phyloP scores from a whole-genome alignment of 257 asterid species.

The Cruciata laevipes region DNA sequence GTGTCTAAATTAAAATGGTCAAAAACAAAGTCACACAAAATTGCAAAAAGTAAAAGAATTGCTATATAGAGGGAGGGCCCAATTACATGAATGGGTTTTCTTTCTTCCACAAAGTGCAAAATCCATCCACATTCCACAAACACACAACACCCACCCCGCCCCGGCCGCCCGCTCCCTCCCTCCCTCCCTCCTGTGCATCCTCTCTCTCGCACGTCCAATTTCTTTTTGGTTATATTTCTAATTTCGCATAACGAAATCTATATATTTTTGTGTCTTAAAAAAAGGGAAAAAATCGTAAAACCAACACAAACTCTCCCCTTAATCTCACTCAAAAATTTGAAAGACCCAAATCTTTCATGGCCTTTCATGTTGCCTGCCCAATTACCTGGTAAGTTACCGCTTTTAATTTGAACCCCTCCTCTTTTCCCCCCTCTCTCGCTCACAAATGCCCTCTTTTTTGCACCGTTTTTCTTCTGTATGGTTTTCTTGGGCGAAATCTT shows the following conservation, averaged over 20 bases:
- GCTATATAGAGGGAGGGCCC: not conserved
- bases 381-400: conserved; percentile 80
- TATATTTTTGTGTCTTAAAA: conserved; percentile 3
- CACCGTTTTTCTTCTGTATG: conserved; percentile 13
- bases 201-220: conserved; percentile 6
- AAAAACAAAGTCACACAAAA: not conserved
- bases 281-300: conserved; percentile 11
- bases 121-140: not conserved
- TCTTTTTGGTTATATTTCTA: conserved; percentile 1
- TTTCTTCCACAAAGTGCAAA: not conserved
- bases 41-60: not conserved
- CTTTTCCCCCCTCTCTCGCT: conserved; percentile 9
- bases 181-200: conserved; percentile 13
- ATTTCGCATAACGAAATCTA: not conserved
- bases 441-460: conserved; percentile 2
- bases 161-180: conserved; percentile 11
- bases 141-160: conserved; percentile 5
- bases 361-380: conserved; percentile 99
- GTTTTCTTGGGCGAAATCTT: conserved; percentile 9
- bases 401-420: conserved; percentile 14
- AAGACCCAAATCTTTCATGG: conserved; percentile 48
- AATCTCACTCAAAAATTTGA: conserved; percentile 26
- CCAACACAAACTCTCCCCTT: conserved; percentile 14
- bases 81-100: not conserved
- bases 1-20: not conserved